Base-by-base conservation (phyloP, 164 flowering plant species). In the Saururus chinensis region DNA sequence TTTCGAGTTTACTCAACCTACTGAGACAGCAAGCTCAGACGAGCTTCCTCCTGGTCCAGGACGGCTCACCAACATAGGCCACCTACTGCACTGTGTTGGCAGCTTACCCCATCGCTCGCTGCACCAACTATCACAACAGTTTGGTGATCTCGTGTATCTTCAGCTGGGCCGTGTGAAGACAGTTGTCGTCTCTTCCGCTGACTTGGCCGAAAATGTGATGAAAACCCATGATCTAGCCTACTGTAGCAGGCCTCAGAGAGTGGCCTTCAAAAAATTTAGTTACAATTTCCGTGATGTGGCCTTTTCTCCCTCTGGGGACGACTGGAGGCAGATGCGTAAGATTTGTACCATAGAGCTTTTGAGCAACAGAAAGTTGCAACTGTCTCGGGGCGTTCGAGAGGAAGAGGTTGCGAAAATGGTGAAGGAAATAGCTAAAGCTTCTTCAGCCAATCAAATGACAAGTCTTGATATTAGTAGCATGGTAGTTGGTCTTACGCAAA, bases 381-480 rank as follows among this genome's bases (percentile, higher is more conserved):
- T 26, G 6, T 60, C 45, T 21, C 14, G 37, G 53, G n/a, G n/a
- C n/a, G n/a, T n/a, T n/a, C n/a, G n/a, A n/a, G n/a, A n/a, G n/a
- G n/a, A n/a, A n/a, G n/a, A n/a, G n/a, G 24, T 60, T 11, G 35
- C 16, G 7, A 13, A 1, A 9, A 19, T 48, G 53, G 4, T 45
- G 17, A 9, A 24, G 5, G 6, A 35, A 12, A 60, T 60, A 19
- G 10, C 49, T 13, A n/a, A 37, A 40, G 3, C 17, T 11, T 42
- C 53, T 21, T 48, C 37, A 8, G 7, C 53, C 23, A n/a, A n/a
- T 37, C 22, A 55, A 61, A 5, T 59, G 56, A 1, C 7, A 11
- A 26, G 7, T 35, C 63, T 49, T 62, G 53, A 79, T 59, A 35
- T 76, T 16, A 71, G 71, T 35, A 67, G 65, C 21, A 56, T 66